A percentile compares a stretch with the other conserved stretches of the same genome.
Conservation (phyloP, 306 rosid species). For the Cucumis hystrix region DNA sequence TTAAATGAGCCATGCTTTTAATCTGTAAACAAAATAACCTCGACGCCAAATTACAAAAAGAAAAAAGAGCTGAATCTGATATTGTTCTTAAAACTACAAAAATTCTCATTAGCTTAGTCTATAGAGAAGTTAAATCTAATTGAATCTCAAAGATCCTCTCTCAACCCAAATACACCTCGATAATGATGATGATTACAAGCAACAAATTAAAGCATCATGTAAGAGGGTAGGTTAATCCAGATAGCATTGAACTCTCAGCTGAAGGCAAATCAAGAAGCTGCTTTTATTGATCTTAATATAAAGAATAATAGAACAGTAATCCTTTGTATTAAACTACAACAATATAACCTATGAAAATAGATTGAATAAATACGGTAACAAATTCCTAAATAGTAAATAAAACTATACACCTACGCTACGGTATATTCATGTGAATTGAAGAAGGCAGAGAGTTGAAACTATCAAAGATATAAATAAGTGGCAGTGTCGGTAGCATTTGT, state of each 20-base stretch:
- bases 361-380: neutral
- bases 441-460: neutral
- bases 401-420: neutral
- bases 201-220: neutral
- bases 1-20: too few relatives aligned
- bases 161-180: too few relatives aligned
- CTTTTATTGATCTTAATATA: neutral
- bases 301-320: neutral
- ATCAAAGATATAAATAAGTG: conserved; percentile 40
- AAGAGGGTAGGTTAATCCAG: neutral
- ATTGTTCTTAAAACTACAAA: too few relatives aligned
- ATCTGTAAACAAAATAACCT: too few relatives aligned
- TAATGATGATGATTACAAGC: neutral
- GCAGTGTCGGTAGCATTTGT: conserved; percentile 51
- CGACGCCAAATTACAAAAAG: too few relatives aligned
- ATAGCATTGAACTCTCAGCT: neutral
- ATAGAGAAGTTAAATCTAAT: too few relatives aligned
- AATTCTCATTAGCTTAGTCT: too few relatives aligned
- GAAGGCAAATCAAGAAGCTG: neutral
- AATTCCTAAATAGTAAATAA: neutral
- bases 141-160: too few relatives aligned
- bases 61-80: too few relatives aligned
- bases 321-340: neutral
- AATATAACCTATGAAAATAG: neutral
- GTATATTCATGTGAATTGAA: neutral